A percentile compares a stretch with the other conserved stretches of the same genome.
These are phyloP conservation scores for Amanita fuliginea DNA, from an alignment of 768 basidiomycete genomes.

Conservation along the genomic window DNA sequence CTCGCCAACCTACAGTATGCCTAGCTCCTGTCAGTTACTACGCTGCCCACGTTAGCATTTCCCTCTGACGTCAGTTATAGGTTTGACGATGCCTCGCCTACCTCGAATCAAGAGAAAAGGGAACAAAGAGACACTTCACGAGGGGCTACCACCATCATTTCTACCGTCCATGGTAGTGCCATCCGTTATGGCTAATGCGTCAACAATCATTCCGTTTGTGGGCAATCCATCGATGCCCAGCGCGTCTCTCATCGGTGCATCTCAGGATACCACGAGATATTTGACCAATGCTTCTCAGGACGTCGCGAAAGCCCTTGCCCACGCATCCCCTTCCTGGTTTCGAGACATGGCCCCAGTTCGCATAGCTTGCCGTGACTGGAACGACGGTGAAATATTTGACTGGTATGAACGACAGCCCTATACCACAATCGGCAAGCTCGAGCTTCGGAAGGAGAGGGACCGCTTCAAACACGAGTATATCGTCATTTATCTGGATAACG, in stretches of 20 bases:
- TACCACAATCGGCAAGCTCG: neutral
- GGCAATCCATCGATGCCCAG: too few species aligned
- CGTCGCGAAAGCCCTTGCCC: neutral
- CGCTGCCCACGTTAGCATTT: too few species aligned
- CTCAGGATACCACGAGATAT: neutral
- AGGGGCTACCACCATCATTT: too few species aligned
- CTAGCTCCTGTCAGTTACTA: too few species aligned
- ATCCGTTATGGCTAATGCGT: too few species aligned
- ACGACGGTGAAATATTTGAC: constrained; percentile 3
- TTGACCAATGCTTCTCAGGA: neutral
- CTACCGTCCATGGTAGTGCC: constrained; percentile 10
- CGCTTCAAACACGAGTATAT: constrained; percentile 4
- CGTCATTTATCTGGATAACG: neutral
- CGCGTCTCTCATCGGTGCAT: neutral
- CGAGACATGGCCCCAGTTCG: neutral
- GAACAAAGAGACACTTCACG: too few species aligned
- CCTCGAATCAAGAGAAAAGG: too few species aligned
- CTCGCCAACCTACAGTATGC: too few species aligned
- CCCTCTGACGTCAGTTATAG: too few species aligned
- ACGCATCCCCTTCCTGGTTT: neutral
- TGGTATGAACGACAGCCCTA: neutral
- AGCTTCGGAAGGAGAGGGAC: constrained; percentile 2
- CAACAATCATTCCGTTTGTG: too few species aligned
- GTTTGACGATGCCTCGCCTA: too few species aligned
- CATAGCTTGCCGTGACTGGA: constrained; percentile 1